phyloP scores from a whole-genome alignment of 2,329 filamentous ascomycete genomes.

The Didymella keratinophila region DNA sequence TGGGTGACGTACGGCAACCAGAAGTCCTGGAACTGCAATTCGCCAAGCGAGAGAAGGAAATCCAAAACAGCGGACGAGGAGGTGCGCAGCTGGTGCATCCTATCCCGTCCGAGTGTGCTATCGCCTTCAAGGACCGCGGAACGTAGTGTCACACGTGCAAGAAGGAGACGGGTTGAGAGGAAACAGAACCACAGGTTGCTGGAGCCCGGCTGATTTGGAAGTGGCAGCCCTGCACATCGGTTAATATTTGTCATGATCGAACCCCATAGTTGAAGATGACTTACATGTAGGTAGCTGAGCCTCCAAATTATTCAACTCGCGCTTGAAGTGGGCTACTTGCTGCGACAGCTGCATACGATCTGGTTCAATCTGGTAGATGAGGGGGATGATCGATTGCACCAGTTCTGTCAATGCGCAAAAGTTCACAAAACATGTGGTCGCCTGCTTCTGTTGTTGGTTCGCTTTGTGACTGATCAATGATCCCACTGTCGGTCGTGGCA shows the following conservation, averaged over 20 bases:
- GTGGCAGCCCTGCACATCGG: slow-evolving; percentile 30
- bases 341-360: slow-evolving; percentile 38
- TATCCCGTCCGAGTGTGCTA: slow-evolving; percentile 34
- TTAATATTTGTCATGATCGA: neutral
- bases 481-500: slow-evolving; percentile 60
- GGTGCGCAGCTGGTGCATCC: slow-evolving; percentile 57
- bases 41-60: slow-evolving; percentile 58
- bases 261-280: neutral
- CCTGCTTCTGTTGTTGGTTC: slow-evolving; percentile 52
- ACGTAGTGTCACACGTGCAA: slow-evolving; percentile 49
- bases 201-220: slow-evolving; percentile 40
- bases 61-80: slow-evolving; percentile 61
- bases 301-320: slow-evolving; percentile 46
- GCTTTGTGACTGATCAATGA: slow-evolving; percentile 49
- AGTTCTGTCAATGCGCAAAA: slow-evolving; percentile 59
- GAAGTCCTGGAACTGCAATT: slow-evolving; percentile 60
- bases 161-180: slow-evolving; percentile 50
- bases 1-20: slow-evolving; percentile 61
- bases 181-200: slow-evolving; percentile 54
- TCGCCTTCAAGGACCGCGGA: slow-evolving; percentile 38
- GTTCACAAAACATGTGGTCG: slow-evolving; percentile 61
- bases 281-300: slow-evolving; percentile 43
- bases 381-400: slow-evolving; percentile 51
- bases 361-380: slow-evolving; percentile 49
- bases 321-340: slow-evolving; percentile 44